These are phyloP conservation scores for Actinomortierella ambigua DNA, from an alignment of 371 early-diverging fungal genomes.

Conservation along the genomic window DNA sequence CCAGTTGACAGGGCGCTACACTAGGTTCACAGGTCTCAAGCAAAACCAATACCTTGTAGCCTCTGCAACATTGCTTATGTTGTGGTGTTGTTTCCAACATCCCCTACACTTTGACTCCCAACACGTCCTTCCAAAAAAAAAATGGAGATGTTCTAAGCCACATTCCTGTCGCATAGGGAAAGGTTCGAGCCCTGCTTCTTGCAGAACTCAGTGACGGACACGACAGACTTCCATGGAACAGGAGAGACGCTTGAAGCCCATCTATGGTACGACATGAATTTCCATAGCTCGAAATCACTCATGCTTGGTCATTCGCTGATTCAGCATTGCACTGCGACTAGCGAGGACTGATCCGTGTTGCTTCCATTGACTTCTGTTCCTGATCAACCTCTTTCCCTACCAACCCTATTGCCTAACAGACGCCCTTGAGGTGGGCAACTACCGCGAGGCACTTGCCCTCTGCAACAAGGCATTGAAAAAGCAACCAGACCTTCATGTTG, in stretches of 20 bases:
- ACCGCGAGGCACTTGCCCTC: constrained; percentile 69
- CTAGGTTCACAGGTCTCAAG: too few relatives aligned
- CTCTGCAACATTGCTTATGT: too few relatives aligned
- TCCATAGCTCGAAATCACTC: too few relatives aligned
- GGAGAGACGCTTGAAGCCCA: constrained; percentile 39
- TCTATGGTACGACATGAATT: constrained; percentile 30
- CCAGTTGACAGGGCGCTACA: too few relatives aligned
- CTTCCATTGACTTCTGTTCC: background rate
- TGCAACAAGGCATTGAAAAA: constrained; percentile 78
- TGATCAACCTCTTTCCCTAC: background rate
- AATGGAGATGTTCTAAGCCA: too few relatives aligned
- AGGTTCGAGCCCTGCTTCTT: background rate
- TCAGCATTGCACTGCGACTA: too few relatives aligned
- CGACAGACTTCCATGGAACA: constrained; percentile 15
- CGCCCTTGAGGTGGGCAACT: constrained; percentile 75
- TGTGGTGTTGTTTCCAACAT: too few relatives aligned
- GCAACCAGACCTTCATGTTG: constrained; percentile 64
- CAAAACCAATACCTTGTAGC: too few relatives aligned
- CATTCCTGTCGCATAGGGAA: background rate
- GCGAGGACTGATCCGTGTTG: too few relatives aligned
- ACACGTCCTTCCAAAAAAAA: too few relatives aligned
- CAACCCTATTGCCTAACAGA: constrained; percentile 48
- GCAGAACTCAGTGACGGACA: background rate
- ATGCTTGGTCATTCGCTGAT: too few relatives aligned
- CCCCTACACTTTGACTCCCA: background rate